Conservation (phyloP, 2,329 filamentous ascomycete genomes). For the Elsinoe perseae region DNA sequence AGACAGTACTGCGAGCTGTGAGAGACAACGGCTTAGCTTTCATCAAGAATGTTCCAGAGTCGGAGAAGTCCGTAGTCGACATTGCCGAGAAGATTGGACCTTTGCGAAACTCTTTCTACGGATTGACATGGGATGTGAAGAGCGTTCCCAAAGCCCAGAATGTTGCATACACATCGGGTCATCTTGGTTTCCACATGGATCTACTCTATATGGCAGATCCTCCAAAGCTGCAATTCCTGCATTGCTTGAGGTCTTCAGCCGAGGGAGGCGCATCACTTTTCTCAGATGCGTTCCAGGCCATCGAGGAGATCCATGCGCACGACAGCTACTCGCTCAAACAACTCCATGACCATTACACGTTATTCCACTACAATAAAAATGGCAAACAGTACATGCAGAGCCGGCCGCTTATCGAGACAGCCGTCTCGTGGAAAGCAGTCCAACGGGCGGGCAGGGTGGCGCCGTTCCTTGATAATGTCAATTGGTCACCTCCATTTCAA, state of each 20-base stretch:
- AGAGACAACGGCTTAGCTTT: slow-evolving; percentile 65
- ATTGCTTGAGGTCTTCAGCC: slow-evolving; percentile 76
- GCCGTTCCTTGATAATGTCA: slow-evolving; percentile 25
- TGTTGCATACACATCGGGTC: slow-evolving; percentile 74
- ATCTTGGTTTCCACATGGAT: slow-evolving; percentile 87
- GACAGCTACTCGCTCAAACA: slow-evolving; percentile 18
- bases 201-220: slow-evolving; percentile 75
- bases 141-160: slow-evolving; percentile 79
- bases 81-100: slow-evolving; percentile 68
- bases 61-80: slow-evolving; percentile 45
- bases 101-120: slow-evolving; percentile 84
- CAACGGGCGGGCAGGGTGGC: slow-evolving; percentile 15
- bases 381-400: slow-evolving; percentile 36
- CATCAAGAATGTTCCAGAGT: slow-evolving; percentile 62
- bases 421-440: background rate
- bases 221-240: slow-evolving; percentile 77
- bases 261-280: slow-evolving; percentile 81
- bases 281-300: slow-evolving; percentile 63
- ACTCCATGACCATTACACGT: slow-evolving; percentile 15
- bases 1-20: slow-evolving; percentile 55
- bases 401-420: slow-evolving; percentile 24
- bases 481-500: slow-evolving; percentile 34
- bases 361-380: slow-evolving; percentile 47
- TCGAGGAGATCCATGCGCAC: slow-evolving; percentile 28
- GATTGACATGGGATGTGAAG: slow-evolving; percentile 80